phyloP scores from a whole-genome alignment of 1,284 basidiomycete species.

The Cerrena zonata region DNA sequence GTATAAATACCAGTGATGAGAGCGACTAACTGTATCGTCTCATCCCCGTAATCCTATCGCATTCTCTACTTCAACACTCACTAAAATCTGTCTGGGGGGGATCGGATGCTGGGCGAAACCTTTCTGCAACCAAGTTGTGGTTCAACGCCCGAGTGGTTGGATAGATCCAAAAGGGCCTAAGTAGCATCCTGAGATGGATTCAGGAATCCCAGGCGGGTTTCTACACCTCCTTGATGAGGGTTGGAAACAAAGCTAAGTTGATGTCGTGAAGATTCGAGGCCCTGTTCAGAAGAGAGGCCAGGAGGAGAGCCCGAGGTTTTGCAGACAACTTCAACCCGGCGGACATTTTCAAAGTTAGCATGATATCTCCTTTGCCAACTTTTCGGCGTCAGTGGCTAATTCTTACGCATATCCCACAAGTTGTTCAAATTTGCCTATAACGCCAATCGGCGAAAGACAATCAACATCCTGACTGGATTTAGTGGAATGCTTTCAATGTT shows the following conservation, averaged over 20 bases:
- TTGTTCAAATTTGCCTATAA: too few relatives aligned
- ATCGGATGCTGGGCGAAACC: too few relatives aligned
- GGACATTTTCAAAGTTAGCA: constrained; percentile 52
- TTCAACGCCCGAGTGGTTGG: constrained; percentile 51
- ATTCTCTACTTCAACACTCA: too few relatives aligned
- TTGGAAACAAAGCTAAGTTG: constrained; percentile 63
- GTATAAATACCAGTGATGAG: constrained; percentile 33
- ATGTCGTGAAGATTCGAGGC: constrained; percentile 56
- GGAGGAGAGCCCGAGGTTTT: constrained; percentile 57
- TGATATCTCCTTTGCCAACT: constrained; percentile 60
- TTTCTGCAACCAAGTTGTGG: constrained; percentile 50
- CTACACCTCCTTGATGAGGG: constrained; percentile 46
- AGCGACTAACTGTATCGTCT: too few relatives aligned
- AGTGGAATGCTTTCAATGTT: too few relatives aligned
- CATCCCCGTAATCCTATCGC: too few relatives aligned
- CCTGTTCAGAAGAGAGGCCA: constrained; percentile 51
- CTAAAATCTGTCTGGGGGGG: too few relatives aligned
- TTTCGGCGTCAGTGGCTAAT: constrained; percentile 46
- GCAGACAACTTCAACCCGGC: constrained; percentile 49
- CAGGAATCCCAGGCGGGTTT: constrained; percentile 34
- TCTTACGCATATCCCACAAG: too few relatives aligned
- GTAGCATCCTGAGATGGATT: constrained; percentile 40
- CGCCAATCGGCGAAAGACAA: too few relatives aligned
- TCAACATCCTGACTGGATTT: too few relatives aligned
- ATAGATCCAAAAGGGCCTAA: constrained; percentile 43